These are phyloP conservation scores for Vanrija pseudolonga DNA, from an alignment of 1,284 basidiomycete genomes.

Conservation along the genomic window DNA sequence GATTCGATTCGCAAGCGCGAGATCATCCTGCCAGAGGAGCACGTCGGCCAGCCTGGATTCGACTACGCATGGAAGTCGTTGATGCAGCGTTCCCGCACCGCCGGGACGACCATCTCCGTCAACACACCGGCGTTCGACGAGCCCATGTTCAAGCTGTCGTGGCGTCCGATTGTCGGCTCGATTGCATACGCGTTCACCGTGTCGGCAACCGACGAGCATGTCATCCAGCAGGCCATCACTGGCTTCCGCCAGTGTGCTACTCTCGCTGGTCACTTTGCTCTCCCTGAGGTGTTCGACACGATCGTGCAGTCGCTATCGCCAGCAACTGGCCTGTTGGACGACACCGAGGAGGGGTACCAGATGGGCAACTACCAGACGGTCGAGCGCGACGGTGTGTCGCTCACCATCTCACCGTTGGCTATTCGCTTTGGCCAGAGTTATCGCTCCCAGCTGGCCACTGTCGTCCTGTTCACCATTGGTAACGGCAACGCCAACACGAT, in stretches of 20 bases:
- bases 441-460: constrained; percentile 92
- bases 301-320: constrained; percentile 88
- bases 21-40: constrained; percentile 97
- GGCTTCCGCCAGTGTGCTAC: constrained; percentile 96
- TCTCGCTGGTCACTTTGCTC: constrained; percentile 78
- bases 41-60: constrained; percentile 93
- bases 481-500: constrained; percentile 95
- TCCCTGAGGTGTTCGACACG: constrained; percentile 95
- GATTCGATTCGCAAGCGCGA: constrained; percentile 91
- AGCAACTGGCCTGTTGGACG: constrained; percentile 76
- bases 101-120: constrained; percentile 73
- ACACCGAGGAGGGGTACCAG: constrained; percentile 61
- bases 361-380: constrained; percentile 82
- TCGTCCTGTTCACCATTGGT: constrained; percentile 95
- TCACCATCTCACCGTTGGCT: constrained; percentile 88
- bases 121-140: constrained; percentile 78
- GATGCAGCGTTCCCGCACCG: constrained; percentile 71
- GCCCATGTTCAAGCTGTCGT: constrained; percentile 86
- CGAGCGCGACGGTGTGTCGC: constrained; percentile 83
- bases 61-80: constrained; percentile 99
- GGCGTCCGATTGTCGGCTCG: constrained; percentile 87
- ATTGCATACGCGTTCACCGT: constrained; percentile 91
- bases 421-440: constrained; percentile 94
- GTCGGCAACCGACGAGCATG: constrained; percentile 87
- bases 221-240: constrained; percentile 89